These are phyloP conservation scores for Pichia cactophila DNA, from an alignment of 1,139 yeast genomes.

Conservation along the genomic window DNA sequence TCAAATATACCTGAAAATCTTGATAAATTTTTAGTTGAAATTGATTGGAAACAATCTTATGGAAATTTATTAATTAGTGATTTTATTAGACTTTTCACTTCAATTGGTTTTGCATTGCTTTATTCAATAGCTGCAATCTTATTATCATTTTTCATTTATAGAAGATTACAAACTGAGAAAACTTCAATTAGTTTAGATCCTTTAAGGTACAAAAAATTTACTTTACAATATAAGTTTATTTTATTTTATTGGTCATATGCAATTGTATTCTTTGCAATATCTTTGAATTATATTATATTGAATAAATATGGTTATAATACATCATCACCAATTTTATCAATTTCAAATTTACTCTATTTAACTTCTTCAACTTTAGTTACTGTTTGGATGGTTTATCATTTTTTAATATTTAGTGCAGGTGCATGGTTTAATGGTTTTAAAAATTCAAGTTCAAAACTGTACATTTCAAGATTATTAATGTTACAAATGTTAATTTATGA, in stretches of 20 bases:
- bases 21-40: constrained; percentile 11
- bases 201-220: constrained; percentile 15
- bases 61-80: constrained; percentile 25
- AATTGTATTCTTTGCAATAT: constrained; percentile 16
- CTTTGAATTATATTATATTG: constrained; percentile 17
- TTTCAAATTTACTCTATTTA: constrained; percentile 18
- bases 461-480: constrained; percentile 17
- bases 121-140: constrained; percentile 15
- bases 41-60: constrained; percentile 27
- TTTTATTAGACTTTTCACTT: constrained; percentile 21
- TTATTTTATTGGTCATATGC: constrained; percentile 19
- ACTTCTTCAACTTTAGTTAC: constrained; percentile 20
- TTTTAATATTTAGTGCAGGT: constrained; percentile 26
- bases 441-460: constrained; percentile 11
- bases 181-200: constrained; percentile 17
- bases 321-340: constrained; percentile 16
- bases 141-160: constrained; percentile 14
- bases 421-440: constrained; percentile 19
- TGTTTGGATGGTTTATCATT: constrained; percentile 26
- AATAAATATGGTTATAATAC: constrained; percentile 24
- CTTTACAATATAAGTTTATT: constrained; percentile 24
- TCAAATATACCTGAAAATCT: constrained; percentile 14
- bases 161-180: constrained; percentile 13
- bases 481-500: constrained; percentile 25
- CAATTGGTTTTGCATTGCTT: constrained; percentile 16